Evolutionary conservation across 257 asterid genomes (phyloP).

Genomic region (Plantago elongata): DNA sequence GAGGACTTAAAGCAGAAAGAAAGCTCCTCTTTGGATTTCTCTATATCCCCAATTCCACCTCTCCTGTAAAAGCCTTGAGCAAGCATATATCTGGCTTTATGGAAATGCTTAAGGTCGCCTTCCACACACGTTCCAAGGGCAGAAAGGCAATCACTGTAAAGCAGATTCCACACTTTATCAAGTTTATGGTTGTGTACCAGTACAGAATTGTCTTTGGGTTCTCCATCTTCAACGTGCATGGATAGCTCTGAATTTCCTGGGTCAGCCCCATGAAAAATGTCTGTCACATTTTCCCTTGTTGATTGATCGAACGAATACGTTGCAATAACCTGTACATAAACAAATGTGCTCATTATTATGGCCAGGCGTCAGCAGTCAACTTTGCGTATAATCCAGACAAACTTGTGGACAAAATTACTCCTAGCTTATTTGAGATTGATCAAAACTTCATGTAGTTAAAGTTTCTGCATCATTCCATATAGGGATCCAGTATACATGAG

Average conservation of each 20-base stretch:
- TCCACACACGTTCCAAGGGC: constrained; percentile 89
- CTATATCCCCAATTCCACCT: constrained; percentile 70
- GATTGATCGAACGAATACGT: constrained; percentile 60
- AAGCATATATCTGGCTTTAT: constrained; percentile 90
- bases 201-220: constrained; percentile 27
- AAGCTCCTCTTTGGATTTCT: constrained; percentile 95
- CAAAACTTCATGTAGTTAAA: constrained; percentile 5
- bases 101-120: constrained; percentile 99
- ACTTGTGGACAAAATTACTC: constrained; percentile 12
- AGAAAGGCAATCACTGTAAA: constrained; percentile 84
- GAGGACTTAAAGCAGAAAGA: constrained; percentile 94
- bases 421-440: constrained; percentile 15
- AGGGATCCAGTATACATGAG: constrained; percentile 9
- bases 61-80: constrained; percentile 84
- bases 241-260: constrained; percentile 41
- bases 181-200: constrained; percentile 31
- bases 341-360: constrained; percentile 15
- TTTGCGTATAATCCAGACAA: constrained; percentile 14
- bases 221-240: constrained; percentile 37
- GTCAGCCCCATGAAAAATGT: constrained; percentile 32
- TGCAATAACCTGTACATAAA: constrained; percentile 64
- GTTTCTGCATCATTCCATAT: constrained; percentile 1
- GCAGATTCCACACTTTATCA: constrained; percentile 69
- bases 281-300: constrained; percentile 44
- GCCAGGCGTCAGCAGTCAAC: constrained; percentile 13